Evolutionary conservation across 305 asterid genomes (phyloP), one percentile per base, ranked within the genome.

Genomic region (Lippia alba): DNA sequence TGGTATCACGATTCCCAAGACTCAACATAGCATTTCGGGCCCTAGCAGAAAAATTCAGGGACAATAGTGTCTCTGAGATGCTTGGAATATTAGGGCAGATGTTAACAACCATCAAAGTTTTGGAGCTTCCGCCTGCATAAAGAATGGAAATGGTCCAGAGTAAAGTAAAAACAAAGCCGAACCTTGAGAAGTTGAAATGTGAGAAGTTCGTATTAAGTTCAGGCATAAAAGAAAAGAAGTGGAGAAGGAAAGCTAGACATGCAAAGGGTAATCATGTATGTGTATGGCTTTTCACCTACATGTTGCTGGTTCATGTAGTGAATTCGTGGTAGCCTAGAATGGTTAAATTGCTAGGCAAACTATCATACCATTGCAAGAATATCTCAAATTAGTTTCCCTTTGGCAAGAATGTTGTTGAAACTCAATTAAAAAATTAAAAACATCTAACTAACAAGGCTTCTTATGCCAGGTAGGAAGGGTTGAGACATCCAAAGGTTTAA

Each of bases 1-100:
- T 89, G 53, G 99, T 92, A 80, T 95, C 99, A 77, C 96, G 91
- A 78, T 86, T 90, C 45, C 99, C 99, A 72, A 95, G 96, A 86
- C 97, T 90, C 86, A 90, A 65, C 74, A 68, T 68, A 17, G 96
- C 86, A 84, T 87, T 95, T 73, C 97, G 89, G 58, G 98, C 97
- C 85, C 99, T 89, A 71, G 99, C 82, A 79, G 96, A 84, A 81
- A 86, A 92, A 80, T 85, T 95, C 61, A 95, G 98, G 79, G 96
- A 95, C 70, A 96, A 86, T 65, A 92, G 75, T 45, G 98, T 92
- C 87, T 92, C 96, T 49, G 90, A 65, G 84, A 87, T 76, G 83
- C 83, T 90, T 71, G 85, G 79, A 69, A 81, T 90, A 85, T 79
- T 80, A 56, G 99, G 94, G 77, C 88, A 86, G 74, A 92, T 71